Base-by-base conservation (phyloP, 345 rosid genomes). In the Eutrema heterophyllum region DNA sequence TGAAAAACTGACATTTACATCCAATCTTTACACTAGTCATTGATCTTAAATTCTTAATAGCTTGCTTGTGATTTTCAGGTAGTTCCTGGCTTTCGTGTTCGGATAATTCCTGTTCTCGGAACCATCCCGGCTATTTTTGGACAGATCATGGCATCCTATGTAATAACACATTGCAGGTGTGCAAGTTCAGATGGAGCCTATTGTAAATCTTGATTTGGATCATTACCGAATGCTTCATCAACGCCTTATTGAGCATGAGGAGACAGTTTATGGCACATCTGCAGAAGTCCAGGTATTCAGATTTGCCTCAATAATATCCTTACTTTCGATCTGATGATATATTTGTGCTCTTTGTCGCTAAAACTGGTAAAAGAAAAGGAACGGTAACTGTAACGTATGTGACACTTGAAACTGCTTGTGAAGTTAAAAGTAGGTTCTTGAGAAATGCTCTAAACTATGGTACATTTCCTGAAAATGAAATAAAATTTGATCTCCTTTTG, bases 101-200 rank as follows among this genome's bases (percentile, higher is more conserved):
- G 98, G 58, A 91, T 94, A 18, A 89, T 94, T 65, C 98, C 97
- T 67, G 97, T 94, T 65, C 77, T 94, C 2, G 98, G 98, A 68
- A 94, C 93, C 75, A 89, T 94, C 71, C 97, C 97, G 14, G 97
- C 98, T 57, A 88, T 94, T 14, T 94, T 94, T 77, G 98, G 98
- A 75, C 95, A 87, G 78, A 86, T 94, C 75, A 89, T 94, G 98
- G 95, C 98, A 35, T 89, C 98, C 56, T 91, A 88, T 71, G 92
- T 89, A 40, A 80, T 94, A 74, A 91, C 98, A 45, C 89, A 86
- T 94, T 64, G 93, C 95, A 9, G 91, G 86, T 33, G 78, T 94
- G 51, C 82, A 88, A 81, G 88, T 94, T 73, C 85, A 88, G 55
- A 88, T 83, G 35, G 98, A 94, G 68, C 96, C 98, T 53, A 85